Percentiles rank a stretch among this genome's conserved stretches.
Evolutionary conservation across 2,329 filamentous ascomycete genomes (phyloP).

Genomic region (Clarireedia sp.): DNA sequence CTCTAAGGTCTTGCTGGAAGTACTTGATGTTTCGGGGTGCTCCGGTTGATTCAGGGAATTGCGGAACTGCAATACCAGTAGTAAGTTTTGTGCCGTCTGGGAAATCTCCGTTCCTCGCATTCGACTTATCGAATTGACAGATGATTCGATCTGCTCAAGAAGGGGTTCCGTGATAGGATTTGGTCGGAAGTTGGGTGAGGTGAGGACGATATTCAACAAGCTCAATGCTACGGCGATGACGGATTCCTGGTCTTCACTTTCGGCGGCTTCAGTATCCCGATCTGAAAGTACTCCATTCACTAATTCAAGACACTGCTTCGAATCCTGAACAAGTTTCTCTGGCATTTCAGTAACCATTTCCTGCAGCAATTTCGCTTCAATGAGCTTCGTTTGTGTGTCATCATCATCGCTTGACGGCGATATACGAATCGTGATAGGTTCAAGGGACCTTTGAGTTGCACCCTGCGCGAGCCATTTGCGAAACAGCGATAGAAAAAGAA

Average conservation of each 20-base stretch:
- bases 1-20: conserved; percentile 42
- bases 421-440: conserved; percentile 25
- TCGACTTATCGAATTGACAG: conserved; percentile 34
- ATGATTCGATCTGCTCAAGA: conserved; percentile 22
- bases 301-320: conserved; percentile 57
- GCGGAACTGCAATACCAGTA: conserved; percentile 47
- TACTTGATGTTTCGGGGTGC: conserved; percentile 14
- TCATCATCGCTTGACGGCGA: conserved; percentile 27
- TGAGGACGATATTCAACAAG: conserved; percentile 52
- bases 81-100: conserved; percentile 48
- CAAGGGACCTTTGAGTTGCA: neutral
- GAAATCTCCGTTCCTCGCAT: conserved; percentile 33
- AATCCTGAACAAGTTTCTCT: conserved; percentile 55
- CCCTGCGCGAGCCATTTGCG: conserved; percentile 45
- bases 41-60: conserved; percentile 41
- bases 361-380: conserved; percentile 55
- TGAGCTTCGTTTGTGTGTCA: conserved; percentile 41
- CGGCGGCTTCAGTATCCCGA: conserved; percentile 22
- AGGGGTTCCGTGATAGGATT: conserved; percentile 34
- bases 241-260: conserved; percentile 39
- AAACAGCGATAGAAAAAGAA: conserved; percentile 53
- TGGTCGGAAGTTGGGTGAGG: conserved; percentile 47
- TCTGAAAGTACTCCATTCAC: conserved; percentile 48
- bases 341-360: conserved; percentile 56
- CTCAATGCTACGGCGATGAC: conserved; percentile 48